Evolutionary conservation across 805 yeast genomes (phyloP).

Genomic region (Candida maesae): DNA sequence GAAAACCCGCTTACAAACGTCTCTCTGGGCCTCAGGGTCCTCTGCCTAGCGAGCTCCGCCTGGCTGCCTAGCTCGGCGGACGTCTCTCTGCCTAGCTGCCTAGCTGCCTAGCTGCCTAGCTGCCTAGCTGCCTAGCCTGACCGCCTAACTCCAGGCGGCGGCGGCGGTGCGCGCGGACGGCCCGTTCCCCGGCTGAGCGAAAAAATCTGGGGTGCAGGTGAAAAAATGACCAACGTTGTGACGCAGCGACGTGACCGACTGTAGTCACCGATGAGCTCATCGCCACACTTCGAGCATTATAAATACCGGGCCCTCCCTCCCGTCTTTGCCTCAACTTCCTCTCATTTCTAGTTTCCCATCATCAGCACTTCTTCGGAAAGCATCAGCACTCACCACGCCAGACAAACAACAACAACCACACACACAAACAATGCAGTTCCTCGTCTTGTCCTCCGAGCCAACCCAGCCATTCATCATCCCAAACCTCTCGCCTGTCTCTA

Average conservation of each 20-base stretch:
- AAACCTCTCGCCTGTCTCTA: conserved; percentile 50
- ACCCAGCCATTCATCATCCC: conserved; percentile 65
- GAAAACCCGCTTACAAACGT: too few species aligned
- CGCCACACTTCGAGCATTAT: background rate
- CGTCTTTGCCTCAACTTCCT: background rate
- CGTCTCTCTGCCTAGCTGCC: too few species aligned
- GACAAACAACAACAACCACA: background rate
- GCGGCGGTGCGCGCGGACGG: background rate
- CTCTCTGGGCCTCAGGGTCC: too few species aligned
- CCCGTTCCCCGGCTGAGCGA: background rate
- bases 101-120: too few species aligned
- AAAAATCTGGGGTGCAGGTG: conserved; percentile 17
- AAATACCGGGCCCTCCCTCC: background rate
- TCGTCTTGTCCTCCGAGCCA: conserved; percentile 52
- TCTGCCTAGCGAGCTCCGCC: too few species aligned
- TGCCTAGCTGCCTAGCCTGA: too few species aligned
- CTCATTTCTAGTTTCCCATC: background rate
- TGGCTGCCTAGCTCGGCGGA: too few species aligned
- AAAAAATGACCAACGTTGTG: background rate
- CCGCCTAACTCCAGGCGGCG: conserved; percentile 1
- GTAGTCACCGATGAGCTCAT: conserved; percentile 2
- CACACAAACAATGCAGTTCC: conserved; percentile 33
- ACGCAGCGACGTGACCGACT: background rate
- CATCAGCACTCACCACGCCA: too few species aligned
- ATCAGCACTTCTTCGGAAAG: background rate